These are phyloP conservation scores for Penicillium pancosmium DNA, from an alignment of 495 filamentous ascomycete species.

Conservation along the genomic window DNA sequence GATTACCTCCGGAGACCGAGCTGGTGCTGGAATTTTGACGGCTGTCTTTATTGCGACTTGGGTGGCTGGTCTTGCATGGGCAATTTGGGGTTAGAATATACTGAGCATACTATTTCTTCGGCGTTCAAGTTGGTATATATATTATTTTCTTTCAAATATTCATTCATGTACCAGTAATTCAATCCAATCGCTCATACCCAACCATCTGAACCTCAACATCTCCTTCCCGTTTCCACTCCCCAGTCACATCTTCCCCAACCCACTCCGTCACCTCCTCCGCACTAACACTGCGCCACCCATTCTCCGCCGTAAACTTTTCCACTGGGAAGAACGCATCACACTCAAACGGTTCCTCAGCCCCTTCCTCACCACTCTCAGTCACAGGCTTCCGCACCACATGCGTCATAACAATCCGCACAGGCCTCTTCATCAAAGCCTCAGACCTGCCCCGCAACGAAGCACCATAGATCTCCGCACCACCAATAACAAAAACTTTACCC, in stretches of 20 bases:
- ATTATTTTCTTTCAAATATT: too few relatives aligned
- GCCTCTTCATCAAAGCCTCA: slow-evolving; percentile 15
- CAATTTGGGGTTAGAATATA: neutral
- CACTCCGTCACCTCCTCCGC: slow-evolving; percentile 42
- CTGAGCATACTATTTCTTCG: too few relatives aligned
- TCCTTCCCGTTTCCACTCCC: slow-evolving; percentile 44
- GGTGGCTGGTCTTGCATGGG: slow-evolving; percentile 20
- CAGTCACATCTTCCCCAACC: slow-evolving; percentile 47
- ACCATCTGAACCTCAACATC: slow-evolving; percentile 49
- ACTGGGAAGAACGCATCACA: slow-evolving; percentile 89
- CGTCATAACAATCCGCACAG: slow-evolving; percentile 49
- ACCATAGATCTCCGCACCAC: slow-evolving; percentile 82
- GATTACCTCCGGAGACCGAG: slow-evolving; percentile 58
- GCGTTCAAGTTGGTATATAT: too few relatives aligned
- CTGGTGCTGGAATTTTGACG: slow-evolving; percentile 68
- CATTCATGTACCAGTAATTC: neutral
- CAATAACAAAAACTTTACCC: slow-evolving; percentile 78
- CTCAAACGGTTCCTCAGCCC: slow-evolving; percentile 66
- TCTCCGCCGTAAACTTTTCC: slow-evolving; percentile 32
- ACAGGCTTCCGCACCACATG: slow-evolving; percentile 43
- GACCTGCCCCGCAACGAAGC: slow-evolving; percentile 53
- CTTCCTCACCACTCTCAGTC: slow-evolving; percentile 63
- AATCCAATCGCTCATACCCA: slow-evolving; percentile 43
- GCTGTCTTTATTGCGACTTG: slow-evolving; percentile 47
- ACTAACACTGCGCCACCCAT: slow-evolving; percentile 44